A percentile compares a stretch with the other conserved stretches of the same genome.
Evolutionary conservation across 179 eudicot species (phyloP).

Genomic region (Sideroxylon spinosum): DNA sequence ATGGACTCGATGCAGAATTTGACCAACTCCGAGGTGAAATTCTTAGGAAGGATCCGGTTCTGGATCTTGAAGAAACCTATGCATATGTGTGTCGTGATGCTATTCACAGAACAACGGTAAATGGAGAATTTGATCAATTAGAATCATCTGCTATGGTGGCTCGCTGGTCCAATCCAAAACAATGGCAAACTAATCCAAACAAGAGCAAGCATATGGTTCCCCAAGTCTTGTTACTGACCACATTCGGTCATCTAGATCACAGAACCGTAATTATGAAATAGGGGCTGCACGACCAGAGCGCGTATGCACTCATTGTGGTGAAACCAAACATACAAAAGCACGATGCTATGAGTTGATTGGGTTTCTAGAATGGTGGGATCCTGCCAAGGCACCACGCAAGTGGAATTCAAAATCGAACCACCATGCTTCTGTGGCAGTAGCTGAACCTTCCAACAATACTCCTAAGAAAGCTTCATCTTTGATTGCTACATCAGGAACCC

Average conservation of each 20-base stretch:
- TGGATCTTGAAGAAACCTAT: conserved; percentile 9
- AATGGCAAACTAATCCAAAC: too few relatives aligned
- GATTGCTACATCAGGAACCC: neutral
- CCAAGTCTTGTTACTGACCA: too few relatives aligned
- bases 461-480: neutral
- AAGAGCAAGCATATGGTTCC: too few relatives aligned
- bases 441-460: neutral
- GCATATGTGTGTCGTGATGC: neutral
- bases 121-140: too few relatives aligned
- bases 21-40: neutral
- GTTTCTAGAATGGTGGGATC: neutral
- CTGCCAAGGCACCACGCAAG: neutral
- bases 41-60: neutral
- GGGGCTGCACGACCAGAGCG: too few relatives aligned
- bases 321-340: neutral
- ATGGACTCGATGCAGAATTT: conserved; percentile 2
- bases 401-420: neutral
- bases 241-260: too few relatives aligned
- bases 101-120: neutral
- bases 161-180: too few relatives aligned
- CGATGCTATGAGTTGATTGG: conserved; percentile 4
- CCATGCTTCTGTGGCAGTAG: neutral
- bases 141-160: too few relatives aligned
- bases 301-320: conserved; percentile 7
- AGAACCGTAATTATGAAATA: too few relatives aligned